phyloP scores from a whole-genome alignment of 352 stramenopile genomes.

The Elongisporangium anandrum region DNA sequence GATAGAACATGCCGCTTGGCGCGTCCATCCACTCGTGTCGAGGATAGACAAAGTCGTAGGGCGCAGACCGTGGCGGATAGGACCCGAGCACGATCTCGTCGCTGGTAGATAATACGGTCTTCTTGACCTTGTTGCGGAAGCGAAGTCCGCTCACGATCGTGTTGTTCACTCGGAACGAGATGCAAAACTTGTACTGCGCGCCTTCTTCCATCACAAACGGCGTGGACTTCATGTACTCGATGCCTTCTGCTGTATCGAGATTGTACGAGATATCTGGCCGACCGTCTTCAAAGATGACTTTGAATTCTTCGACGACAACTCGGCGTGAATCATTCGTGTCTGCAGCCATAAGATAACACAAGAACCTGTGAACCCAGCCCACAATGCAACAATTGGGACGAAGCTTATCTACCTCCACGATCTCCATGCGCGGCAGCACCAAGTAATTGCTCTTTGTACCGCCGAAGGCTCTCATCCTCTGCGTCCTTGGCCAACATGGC shows the following conservation, averaged over 20 bases:
- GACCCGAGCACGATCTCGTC: constrained; percentile 85
- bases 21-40: constrained; percentile 79
- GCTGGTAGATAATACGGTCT: constrained; percentile 62
- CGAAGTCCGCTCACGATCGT: constrained; percentile 81
- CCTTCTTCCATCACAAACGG: constrained; percentile 76
- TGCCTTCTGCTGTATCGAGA: constrained; percentile 57
- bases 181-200: constrained; percentile 77
- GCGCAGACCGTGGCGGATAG: constrained; percentile 65
- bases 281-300: constrained; percentile 79
- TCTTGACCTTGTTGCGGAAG: constrained; percentile 86
- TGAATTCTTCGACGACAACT: constrained; percentile 84
- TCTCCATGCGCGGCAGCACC: constrained; percentile 75
- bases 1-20: constrained; percentile 82
- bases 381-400: neutral
- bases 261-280: constrained; percentile 63
- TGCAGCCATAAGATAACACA: constrained; percentile 8
- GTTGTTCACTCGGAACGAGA: constrained; percentile 83
- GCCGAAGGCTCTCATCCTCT: constrained; percentile 75
- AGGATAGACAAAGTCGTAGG: constrained; percentile 83
- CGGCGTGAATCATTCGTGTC: constrained; percentile 54
- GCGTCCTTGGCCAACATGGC: constrained; percentile 74
- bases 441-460: constrained; percentile 85
- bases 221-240: constrained; percentile 67
- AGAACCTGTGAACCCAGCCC: neutral
- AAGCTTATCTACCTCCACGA: constrained; percentile 41